phyloP scores from a whole-genome alignment of 805 yeast species.

The Hanseniaspora nectarophila region DNA sequence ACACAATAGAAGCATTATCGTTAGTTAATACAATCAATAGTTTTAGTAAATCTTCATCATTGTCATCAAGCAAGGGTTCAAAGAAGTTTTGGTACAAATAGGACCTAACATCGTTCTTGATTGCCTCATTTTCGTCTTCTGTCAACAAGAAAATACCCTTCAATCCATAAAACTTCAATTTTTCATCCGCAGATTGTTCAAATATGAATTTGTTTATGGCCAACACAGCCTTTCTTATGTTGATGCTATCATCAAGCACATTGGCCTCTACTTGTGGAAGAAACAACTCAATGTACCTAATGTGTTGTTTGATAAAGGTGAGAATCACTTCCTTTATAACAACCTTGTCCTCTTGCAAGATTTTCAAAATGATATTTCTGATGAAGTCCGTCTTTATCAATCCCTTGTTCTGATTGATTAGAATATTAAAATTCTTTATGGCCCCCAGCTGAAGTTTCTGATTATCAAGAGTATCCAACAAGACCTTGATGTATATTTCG shows the following conservation, averaged over 20 bases:
- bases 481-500: slow-evolving; percentile 40
- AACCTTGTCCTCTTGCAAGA: slow-evolving; percentile 51
- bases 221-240: slow-evolving; percentile 53
- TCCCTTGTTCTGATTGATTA: slow-evolving; percentile 42
- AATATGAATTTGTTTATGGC: slow-evolving; percentile 42
- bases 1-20: neutral
- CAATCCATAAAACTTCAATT: slow-evolving; percentile 26
- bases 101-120: slow-evolving; percentile 34
- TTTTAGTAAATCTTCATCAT: neutral
- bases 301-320: slow-evolving; percentile 46
- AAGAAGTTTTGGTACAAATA: slow-evolving; percentile 34
- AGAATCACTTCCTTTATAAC: slow-evolving; percentile 66
- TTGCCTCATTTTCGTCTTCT: slow-evolving; percentile 59
- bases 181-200: slow-evolving; percentile 24
- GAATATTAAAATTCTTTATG: slow-evolving; percentile 45
- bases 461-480: slow-evolving; percentile 39
- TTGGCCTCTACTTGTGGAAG: slow-evolving; percentile 32
- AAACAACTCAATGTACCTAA: slow-evolving; percentile 37
- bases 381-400: slow-evolving; percentile 42
- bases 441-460: slow-evolving; percentile 50
- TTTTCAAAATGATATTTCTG: slow-evolving; percentile 38
- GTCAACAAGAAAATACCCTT: slow-evolving; percentile 18
- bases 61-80: neutral
- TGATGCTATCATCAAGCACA: slow-evolving; percentile 46
- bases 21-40: neutral